Evolutionary conservation across 495 filamentous ascomycete genomes (phyloP).

Genomic region (Extremus antarcticus): DNA sequence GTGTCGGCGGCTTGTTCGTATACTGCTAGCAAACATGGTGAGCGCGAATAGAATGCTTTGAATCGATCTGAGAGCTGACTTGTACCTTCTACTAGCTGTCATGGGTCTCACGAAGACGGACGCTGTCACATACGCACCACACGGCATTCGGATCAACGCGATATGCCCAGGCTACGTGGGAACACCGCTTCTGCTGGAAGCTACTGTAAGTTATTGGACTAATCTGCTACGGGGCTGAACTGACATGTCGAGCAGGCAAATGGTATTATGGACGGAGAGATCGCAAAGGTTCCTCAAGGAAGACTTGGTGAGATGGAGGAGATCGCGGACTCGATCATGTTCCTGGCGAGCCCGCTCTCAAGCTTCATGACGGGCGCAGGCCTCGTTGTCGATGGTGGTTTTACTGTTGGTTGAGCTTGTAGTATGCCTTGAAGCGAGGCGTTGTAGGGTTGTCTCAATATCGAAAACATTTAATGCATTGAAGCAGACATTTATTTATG

Average conservation of each 20-base stretch:
- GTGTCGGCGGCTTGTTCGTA: slow-evolving; percentile 28
- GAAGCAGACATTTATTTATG: too few species aligned
- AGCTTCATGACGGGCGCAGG: not conserved
- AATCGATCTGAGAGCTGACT: not conserved
- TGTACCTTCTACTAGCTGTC: slow-evolving; percentile 2
- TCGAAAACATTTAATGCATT: too few species aligned
- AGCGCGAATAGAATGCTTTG: not conserved
- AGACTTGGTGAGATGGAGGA: slow-evolving; percentile 51
- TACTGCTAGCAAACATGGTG: slow-evolving; percentile 34
- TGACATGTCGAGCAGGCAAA: not conserved
- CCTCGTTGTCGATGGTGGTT: slow-evolving; percentile 1
- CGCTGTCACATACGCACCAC: slow-evolving; percentile 33
- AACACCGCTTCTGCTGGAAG: slow-evolving; percentile 32
- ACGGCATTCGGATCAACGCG: slow-evolving; percentile 42
- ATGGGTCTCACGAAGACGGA: slow-evolving; percentile 40
- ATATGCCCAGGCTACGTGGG: slow-evolving; percentile 37
- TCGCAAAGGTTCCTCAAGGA: slow-evolving; percentile 38
- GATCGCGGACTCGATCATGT: slow-evolving; percentile 44
- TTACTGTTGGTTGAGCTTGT: not conserved
- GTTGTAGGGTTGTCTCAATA: too few species aligned
- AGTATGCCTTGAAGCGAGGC: not conserved
- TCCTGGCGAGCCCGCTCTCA: slow-evolving; percentile 21
- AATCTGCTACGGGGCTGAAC: not conserved
- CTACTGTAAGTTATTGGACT: slow-evolving; percentile 2
- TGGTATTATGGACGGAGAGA: slow-evolving; percentile 24